Evolutionary conservation across 2,329 filamentous ascomycete species (phyloP), one percentile per base, ranked within the genome.

Genomic region (Phaeophleospora eucalypticola): DNA sequence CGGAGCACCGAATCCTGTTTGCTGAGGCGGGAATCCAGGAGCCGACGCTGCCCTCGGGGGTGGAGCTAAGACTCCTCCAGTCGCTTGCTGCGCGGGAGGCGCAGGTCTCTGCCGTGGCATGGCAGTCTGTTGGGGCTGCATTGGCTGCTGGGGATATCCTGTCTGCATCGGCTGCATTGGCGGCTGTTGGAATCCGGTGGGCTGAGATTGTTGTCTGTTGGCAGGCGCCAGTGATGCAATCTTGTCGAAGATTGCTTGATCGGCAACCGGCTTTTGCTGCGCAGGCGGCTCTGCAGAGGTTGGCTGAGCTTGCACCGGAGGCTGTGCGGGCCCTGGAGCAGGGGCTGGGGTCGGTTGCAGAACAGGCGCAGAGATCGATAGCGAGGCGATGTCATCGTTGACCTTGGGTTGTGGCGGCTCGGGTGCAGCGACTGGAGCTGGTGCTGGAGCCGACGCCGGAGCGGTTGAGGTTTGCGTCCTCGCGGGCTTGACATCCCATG

Each of bases 401-500:
- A 87, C 71, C 18, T 76, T 68, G 34, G 76, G 75, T 44, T 73
- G 66, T 17, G 68, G 66, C 27, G 67, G 70, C 44, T 68, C 58
- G 17, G 72, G 46, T 21, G 44, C 60, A 53, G 68, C 58, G 18
- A 60, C 49, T 18, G 71, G 67, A 55, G 68, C 57, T 27, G 74
- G 63, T 37, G 71, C 58, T 27, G 69, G 52, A 48, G 66, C 54
- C 40, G 69, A 53, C 55, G 69, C 53, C 58, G 65, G 45, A 47
- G 65, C 50, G 36, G 68, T 55, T 55, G 66, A 46, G 41, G 68
- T 53, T 37, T 64, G 57, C 15, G 83, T 79, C 63, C 82, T 85
- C 12, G 85, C 80, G 15, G 89, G 87, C 71, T 96, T 96, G 41
- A 95, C 85, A 61, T 94, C 88, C 93, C 93, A 98, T 7, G 93